phyloP scores from a whole-genome alignment of 192 early-diverging fungal species.

The Gaertneriomyces semiglobifer region DNA sequence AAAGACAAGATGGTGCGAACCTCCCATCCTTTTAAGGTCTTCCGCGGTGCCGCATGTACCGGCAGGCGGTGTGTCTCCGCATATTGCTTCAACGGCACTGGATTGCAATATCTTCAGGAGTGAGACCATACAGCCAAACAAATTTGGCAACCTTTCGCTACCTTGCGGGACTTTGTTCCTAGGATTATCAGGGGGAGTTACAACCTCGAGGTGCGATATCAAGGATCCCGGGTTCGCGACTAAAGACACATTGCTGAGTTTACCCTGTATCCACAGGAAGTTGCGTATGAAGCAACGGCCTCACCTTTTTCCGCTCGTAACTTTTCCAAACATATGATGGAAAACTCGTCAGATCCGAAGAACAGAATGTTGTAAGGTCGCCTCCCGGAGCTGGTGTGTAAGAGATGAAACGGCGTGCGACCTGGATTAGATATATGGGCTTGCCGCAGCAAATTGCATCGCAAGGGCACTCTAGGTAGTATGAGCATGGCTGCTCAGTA shows the following conservation, averaged over 20 bases:
- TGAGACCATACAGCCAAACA: neutral
- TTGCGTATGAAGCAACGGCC: neutral
- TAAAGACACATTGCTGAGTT: neutral
- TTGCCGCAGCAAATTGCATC: too few relatives aligned
- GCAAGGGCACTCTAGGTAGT: too few relatives aligned
- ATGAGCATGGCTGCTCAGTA: too few relatives aligned
- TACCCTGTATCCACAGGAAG: neutral
- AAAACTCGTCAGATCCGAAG: constrained; percentile 87
- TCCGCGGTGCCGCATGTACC: constrained; percentile 52
- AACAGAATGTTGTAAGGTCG: constrained; percentile 62
- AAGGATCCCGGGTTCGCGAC: constrained; percentile 7
- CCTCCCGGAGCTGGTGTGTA: neutral
- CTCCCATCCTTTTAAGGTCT: constrained; percentile 50
- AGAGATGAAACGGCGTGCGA: too few relatives aligned
- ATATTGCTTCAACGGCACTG: constrained; percentile 50
- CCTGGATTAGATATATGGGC: too few relatives aligned
- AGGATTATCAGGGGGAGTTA: constrained; percentile 30
- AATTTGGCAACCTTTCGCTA: constrained; percentile 13
- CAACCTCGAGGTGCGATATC: constrained; percentile 22
- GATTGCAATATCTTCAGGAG: neutral
- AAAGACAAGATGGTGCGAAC: constrained; percentile 23
- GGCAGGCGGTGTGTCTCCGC: constrained; percentile 38
- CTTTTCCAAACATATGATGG: constrained; percentile 54
- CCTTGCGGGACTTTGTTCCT: constrained; percentile 30
- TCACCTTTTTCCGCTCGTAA: constrained; percentile 54